Base-by-base conservation (phyloP, 1,284 basidiomycete genomes). In the Macrocystidia cucumis region DNA sequence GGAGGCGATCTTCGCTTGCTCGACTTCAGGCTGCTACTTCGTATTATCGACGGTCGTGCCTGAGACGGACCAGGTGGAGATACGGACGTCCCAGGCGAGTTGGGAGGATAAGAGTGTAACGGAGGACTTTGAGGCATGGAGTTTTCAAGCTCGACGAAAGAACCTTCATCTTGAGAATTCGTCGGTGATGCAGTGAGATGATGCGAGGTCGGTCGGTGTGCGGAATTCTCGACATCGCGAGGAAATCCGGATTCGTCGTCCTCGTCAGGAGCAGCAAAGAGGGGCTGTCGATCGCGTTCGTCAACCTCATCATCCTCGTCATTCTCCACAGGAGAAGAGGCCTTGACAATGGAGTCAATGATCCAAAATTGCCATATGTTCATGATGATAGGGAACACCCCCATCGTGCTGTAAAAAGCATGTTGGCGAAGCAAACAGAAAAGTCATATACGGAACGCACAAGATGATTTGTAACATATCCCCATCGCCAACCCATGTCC, bases 331-430 rank as follows among this genome's bases (percentile, higher is more conserved):
- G 47, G 58, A 20, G 59, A 54, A 13, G 74, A 74, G 2, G 78
- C 80, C 55, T 87, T 90, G 52, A 91, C 83, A 42, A 91, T 88
- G 0, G 87, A 87, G 59, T 90, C 86, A 39, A 88, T 87, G 32
- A 88, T 61, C 86, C 86, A 89, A 64, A 89, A 89, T 55, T 95
- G 91, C 12, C 91, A 46, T 32, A 92, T 64, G 56, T 92, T 97
- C 91, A 96, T 96, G 39, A 84, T 67, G 42, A 93, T 81, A 1
- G 93, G 93, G 62, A 96, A 93, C 32, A 97, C 55, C 37, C 91
- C 89, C 88, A 97, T 95, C 22, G 82, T 82, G 49, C 84, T 87
- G 45, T 22, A 45, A 8, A 43, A 34, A 19, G 13, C 3, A 8
- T 45, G 9, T 45, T 29, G 40, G 24, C 19, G 29, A 28, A 20